A percentile compares a stretch with the other conserved stretches of the same genome.
phyloP scores from a whole-genome alignment of 306 rosid species.

The barrel medic (Medicago truncatula) region DNA sequence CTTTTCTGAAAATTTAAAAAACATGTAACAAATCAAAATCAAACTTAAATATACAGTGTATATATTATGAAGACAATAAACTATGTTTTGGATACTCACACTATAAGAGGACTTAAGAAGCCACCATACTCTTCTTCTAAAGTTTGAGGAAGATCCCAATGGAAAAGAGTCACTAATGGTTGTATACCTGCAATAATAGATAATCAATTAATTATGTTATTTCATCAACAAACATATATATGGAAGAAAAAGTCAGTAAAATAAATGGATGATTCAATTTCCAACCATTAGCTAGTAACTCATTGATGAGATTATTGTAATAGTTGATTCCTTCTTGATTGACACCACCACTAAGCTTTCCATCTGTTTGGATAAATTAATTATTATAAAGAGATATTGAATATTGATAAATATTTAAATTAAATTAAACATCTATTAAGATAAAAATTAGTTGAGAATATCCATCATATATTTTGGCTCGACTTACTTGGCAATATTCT shows the following conservation, averaged over 20 bases:
- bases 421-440: too few species aligned
- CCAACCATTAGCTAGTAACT: slow-evolving; percentile 26
- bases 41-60: too few species aligned
- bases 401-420: too few species aligned
- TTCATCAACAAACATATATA: background rate
- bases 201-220: too few species aligned
- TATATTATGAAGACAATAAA: too few species aligned
- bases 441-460: too few species aligned
- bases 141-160: slow-evolving; percentile 56
- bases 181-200: slow-evolving; percentile 33
- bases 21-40: too few species aligned
- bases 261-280: background rate
- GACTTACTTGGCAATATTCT: too few species aligned
- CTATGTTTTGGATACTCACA: too few species aligned
- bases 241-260: background rate
- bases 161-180: slow-evolving; percentile 53
- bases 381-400: too few species aligned
- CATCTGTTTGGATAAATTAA: slow-evolving; percentile 31
- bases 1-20: too few species aligned
- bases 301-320: slow-evolving; percentile 41
- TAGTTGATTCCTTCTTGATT: slow-evolving; percentile 47
- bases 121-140: slow-evolving; percentile 53
- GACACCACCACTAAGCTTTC: slow-evolving; percentile 55
- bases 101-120: slow-evolving; percentile 37
- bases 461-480: too few species aligned